Evolutionary conservation across 2,329 filamentous ascomycete species (phyloP).

Genomic region (Venturiaceae sp.): DNA sequence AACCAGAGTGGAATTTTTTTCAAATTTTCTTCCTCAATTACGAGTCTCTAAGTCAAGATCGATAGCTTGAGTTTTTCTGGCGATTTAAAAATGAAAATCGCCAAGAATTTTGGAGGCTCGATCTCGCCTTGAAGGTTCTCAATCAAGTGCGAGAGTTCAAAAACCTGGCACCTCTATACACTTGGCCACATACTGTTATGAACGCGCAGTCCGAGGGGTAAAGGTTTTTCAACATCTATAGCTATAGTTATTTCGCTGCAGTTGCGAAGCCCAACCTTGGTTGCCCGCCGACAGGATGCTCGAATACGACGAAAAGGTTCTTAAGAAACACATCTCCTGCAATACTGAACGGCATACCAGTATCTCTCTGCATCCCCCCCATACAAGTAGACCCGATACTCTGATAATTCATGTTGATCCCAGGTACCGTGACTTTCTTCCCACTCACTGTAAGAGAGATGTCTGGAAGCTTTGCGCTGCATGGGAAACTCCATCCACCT

Average conservation of each 20-base stretch:
- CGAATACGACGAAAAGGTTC: constrained; percentile 65
- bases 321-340: constrained; percentile 75
- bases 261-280: constrained; percentile 33
- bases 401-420: constrained; percentile 6
- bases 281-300: constrained; percentile 29
- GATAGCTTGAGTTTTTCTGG: no score
- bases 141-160: no score
- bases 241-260: neutral
- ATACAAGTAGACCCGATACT: constrained; percentile 42
- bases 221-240: neutral
- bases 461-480: neutral
- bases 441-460: neutral
- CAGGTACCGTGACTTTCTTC: neutral
- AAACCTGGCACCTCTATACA: no score
- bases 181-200: neutral
- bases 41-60: no score
- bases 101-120: no score
- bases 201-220: neutral
- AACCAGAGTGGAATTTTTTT: no score
- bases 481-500: neutral
- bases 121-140: no score
- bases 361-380: constrained; percentile 62
- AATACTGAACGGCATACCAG: constrained; percentile 52
- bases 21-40: no score
- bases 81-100: no score